These are phyloP conservation scores for Cladochytrium tenue DNA, from an alignment of 371 early-diverging fungal genomes.

Conservation along the genomic window DNA sequence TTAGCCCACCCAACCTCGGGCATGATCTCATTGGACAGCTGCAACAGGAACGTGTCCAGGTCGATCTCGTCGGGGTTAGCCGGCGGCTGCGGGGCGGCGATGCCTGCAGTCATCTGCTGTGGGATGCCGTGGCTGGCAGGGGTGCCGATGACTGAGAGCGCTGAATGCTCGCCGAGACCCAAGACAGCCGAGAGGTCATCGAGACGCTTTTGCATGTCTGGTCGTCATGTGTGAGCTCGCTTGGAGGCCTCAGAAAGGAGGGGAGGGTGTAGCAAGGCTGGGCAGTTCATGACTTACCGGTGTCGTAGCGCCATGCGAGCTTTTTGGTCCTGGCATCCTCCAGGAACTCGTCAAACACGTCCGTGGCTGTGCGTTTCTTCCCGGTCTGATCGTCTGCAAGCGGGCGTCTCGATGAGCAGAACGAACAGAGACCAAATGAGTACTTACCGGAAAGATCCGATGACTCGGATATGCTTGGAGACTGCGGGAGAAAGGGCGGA, in stretches of 20 bases:
- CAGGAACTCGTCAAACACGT: slow-evolving; percentile 24
- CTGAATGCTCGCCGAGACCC: slow-evolving; percentile 6
- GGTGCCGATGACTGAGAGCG: background rate
- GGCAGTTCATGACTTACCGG: background rate
- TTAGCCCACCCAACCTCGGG: no score
- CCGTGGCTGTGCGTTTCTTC: slow-evolving; percentile 12
- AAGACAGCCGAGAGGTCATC: slow-evolving; percentile 18
- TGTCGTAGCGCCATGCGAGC: background rate
- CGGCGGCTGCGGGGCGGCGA: background rate
- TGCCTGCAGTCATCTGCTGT: background rate
- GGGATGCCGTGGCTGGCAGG: no score
- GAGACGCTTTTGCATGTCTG: slow-evolving; percentile 13
- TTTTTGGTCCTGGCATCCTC: slow-evolving; percentile 18
- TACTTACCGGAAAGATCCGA: background rate
- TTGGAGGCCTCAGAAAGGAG: no score
- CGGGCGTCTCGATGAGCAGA: no score
- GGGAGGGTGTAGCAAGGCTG: no score
- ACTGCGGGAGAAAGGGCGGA: background rate
- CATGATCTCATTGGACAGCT: slow-evolving; percentile 20
- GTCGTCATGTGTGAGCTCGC: no score
- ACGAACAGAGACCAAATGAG: no score
- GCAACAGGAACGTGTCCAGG: slow-evolving; percentile 11
- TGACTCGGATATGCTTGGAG: background rate
- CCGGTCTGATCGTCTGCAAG: slow-evolving; percentile 43
- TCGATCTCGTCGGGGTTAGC: slow-evolving; percentile 10